A percentile compares a stretch with the other conserved stretches of the same genome.
Conservation (phyloP, 129 eudicot genomes). For the Rutidosis leptorrhynchoides region DNA sequence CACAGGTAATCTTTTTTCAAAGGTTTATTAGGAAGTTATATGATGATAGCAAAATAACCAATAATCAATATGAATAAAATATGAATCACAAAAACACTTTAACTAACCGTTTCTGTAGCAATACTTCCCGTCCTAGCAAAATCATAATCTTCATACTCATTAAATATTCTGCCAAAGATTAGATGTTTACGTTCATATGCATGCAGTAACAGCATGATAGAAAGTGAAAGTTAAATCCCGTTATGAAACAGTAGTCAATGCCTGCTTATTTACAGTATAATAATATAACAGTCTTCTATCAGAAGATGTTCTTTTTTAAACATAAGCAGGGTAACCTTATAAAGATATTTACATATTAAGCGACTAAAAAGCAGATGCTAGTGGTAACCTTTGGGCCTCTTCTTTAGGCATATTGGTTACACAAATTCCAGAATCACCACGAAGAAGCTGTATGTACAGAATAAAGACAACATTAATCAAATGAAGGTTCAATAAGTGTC, state of each 20-base stretch:
- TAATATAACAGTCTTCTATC: neutral
- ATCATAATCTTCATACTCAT: constrained; percentile 68
- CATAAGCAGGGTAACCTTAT: constrained; percentile 32
- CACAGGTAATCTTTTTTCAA: no score
- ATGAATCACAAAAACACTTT: neutral
- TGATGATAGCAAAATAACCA: neutral
- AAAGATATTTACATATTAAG: constrained; percentile 2
- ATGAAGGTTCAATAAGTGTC: neutral
- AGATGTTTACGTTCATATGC: neutral
- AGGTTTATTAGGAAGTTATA: neutral
- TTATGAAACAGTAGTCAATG: neutral
- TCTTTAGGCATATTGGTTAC: constrained; percentile 72
- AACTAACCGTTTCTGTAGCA: constrained; percentile 64
- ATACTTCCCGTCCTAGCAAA: constrained; percentile 84
- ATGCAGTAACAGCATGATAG: neutral
- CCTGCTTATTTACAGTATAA: neutral
- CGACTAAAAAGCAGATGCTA: neutral
- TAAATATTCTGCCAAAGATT: constrained; percentile 50
- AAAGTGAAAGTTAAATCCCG: neutral
- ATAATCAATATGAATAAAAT: neutral
- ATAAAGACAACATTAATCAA: constrained; percentile 12
- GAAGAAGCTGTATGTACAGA: constrained; percentile 57
- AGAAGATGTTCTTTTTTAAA: constrained; percentile 69
- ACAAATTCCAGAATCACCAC: constrained; percentile 84
- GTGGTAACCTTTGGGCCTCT: constrained; percentile 66